phyloP scores from a whole-genome alignment of 2,329 filamentous ascomycete species.

The Corinectria fuckeliana region DNA sequence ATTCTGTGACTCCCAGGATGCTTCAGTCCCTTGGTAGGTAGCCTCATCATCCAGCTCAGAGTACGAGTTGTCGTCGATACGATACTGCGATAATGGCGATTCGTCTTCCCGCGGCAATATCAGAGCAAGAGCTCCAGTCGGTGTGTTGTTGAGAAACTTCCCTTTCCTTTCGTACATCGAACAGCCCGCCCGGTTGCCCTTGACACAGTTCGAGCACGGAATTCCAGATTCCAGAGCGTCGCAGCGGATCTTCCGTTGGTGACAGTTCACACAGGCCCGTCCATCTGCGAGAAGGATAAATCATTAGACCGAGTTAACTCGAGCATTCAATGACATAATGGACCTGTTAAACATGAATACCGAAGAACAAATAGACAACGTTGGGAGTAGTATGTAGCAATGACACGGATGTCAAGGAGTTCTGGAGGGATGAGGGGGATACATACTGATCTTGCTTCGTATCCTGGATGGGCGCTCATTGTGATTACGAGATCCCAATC shows the following conservation, averaged over 20 bases:
- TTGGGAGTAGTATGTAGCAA: background rate
- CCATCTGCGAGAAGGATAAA: slow-evolving; percentile 26
- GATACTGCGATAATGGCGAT: background rate
- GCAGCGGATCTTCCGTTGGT: slow-evolving; percentile 55
- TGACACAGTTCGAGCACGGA: slow-evolving; percentile 54
- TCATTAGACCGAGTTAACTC: background rate
- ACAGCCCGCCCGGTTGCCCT: slow-evolving; percentile 50
- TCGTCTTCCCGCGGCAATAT: background rate
- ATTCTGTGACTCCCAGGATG: background rate
- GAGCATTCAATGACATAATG: background rate
- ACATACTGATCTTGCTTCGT: background rate
- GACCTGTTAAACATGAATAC: background rate
- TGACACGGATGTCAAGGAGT: background rate
- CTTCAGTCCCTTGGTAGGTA: background rate
- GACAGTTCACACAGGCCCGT: slow-evolving; percentile 52
- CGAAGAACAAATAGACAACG: background rate
- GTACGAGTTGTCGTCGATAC: background rate
- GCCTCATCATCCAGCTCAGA: background rate
- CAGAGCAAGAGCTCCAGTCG: background rate
- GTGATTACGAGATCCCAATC: background rate
- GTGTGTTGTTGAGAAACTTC: background rate
- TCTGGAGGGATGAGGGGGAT: background rate
- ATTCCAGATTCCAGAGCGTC: slow-evolving; percentile 52
- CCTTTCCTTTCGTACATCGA: slow-evolving; percentile 54
- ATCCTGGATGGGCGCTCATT: background rate